Evolutionary conservation across 208 protist species (phyloP).

Genomic region (Trypanosomatidae sp.): DNA sequence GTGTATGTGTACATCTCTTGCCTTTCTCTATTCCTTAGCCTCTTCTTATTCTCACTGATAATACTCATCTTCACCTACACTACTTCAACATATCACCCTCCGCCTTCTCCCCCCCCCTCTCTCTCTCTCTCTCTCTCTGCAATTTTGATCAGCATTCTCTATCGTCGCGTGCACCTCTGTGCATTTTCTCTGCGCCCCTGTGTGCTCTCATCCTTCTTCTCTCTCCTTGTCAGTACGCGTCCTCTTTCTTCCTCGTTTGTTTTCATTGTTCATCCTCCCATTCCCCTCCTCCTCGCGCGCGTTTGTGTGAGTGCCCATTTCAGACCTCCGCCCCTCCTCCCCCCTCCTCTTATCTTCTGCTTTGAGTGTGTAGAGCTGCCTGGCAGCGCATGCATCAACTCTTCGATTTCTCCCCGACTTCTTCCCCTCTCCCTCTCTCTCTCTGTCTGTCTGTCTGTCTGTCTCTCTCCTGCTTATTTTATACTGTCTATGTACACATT

Average conservation of each 20-base stretch:
- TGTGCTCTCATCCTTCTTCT: neutral
- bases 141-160: no score
- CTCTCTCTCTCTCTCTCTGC: neutral
- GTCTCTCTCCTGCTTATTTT: neutral
- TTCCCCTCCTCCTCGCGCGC: neutral
- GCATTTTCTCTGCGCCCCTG: neutral
- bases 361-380: neutral
- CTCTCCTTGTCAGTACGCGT: neutral
- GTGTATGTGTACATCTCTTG: neutral
- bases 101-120: neutral
- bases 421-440: neutral
- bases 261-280: neutral
- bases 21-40: neutral
- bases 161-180: no score
- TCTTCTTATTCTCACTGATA: neutral
- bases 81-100: neutral
- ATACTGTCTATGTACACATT: neutral
- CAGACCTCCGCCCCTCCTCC: neutral
- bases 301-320: conserved; percentile 4
- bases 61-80: neutral
- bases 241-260: neutral
- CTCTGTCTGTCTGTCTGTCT: neutral
- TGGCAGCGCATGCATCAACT: no score
- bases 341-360: neutral
- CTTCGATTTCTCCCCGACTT: neutral